Percentiles rank a stretch among this genome's conserved stretches.
These are phyloP conservation scores for Suhomyces terraborum DNA, from an alignment of 1,139 yeast genomes.

Conservation along the genomic window DNA sequence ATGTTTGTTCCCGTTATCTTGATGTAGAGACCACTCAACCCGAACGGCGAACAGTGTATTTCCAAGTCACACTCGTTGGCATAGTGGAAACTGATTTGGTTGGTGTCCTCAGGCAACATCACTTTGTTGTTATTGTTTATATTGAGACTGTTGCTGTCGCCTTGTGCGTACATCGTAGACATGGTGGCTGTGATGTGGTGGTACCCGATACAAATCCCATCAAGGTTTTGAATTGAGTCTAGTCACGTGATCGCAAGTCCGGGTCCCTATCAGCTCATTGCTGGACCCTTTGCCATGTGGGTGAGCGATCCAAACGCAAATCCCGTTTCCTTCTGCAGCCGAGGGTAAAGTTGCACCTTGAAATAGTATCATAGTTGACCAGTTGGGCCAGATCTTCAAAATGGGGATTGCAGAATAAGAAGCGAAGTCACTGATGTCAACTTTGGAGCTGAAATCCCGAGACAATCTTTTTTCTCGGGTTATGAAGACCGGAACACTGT, in stretches of 20 bases:
- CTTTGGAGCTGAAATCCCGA: too few relatives aligned
- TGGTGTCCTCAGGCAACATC: conserved; percentile 6
- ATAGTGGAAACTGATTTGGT: conserved; percentile 42
- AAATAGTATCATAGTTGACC: too few relatives aligned
- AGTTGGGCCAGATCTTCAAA: too few relatives aligned
- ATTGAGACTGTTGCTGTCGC: conserved; percentile 1
- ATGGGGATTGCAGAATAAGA: too few relatives aligned
- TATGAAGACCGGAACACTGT: not conserved
- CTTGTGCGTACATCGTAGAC: not conserved
- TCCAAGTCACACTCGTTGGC: conserved; percentile 58
- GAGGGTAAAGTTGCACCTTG: too few relatives aligned
- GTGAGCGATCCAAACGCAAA: not conserved
- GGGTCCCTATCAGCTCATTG: not conserved
- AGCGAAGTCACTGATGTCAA: too few relatives aligned
- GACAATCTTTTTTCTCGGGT: not conserved
- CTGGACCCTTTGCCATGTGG: not conserved
- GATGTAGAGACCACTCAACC: conserved; percentile 55
- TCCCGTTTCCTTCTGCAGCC: not conserved
- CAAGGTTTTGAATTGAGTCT: not conserved
- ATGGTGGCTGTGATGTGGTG: not conserved
- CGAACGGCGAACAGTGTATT: conserved; percentile 61
- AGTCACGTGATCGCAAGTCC: not conserved
- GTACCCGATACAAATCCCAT: not conserved
- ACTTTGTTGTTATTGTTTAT: conserved; percentile 1
- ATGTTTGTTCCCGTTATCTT: conserved; percentile 54